These are phyloP conservation scores for Physcia stellaris DNA, from an alignment of 495 filamentous ascomycete species.

Conservation along the genomic window DNA sequence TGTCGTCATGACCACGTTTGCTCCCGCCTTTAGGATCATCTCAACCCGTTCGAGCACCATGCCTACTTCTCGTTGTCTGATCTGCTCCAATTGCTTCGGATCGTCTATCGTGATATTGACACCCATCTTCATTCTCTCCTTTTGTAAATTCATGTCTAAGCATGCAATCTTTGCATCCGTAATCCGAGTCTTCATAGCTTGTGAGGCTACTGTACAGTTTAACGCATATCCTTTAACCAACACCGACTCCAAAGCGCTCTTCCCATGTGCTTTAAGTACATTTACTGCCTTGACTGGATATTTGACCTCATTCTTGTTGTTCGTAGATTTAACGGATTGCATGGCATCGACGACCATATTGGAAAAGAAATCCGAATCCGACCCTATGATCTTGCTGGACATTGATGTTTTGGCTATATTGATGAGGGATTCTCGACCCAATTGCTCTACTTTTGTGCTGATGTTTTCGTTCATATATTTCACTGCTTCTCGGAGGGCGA, in stretches of 20 bases:
- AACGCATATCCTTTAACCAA: slow-evolving; percentile 93
- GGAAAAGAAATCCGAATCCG: slow-evolving; percentile 92
- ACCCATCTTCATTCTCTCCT: slow-evolving; percentile 96
- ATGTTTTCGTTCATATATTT: slow-evolving; percentile 99
- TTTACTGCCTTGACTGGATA: slow-evolving; percentile 99
- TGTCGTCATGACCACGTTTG: slow-evolving; percentile 91
- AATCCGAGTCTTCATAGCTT: slow-evolving; percentile 92
- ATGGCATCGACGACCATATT: slow-evolving; percentile 97
- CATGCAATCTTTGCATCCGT: slow-evolving; percentile 93
- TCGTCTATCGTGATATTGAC: slow-evolving; percentile 98
- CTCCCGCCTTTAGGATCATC: slow-evolving; percentile 94
- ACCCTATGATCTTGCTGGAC: slow-evolving; percentile 96
- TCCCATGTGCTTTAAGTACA: slow-evolving; percentile 94
- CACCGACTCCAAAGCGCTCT: slow-evolving; percentile 76
- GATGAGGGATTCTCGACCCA: slow-evolving; percentile 78
- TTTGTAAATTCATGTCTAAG: slow-evolving; percentile 96
- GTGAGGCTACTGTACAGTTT: slow-evolving; percentile 97
- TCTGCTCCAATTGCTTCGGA: slow-evolving; percentile 92
- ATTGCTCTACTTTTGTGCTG: slow-evolving; percentile 79
- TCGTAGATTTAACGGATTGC: slow-evolving; percentile 82
- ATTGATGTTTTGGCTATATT: slow-evolving; percentile 98
- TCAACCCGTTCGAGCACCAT: slow-evolving; percentile 92
- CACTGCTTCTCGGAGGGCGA: slow-evolving; percentile 90
- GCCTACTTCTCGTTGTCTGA: slow-evolving; percentile 76
- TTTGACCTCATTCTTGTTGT: slow-evolving; percentile 79